Conservation (phyloP, 2,329 filamentous ascomycete genomes). For the Fusarium neocosmosporiellum region DNA sequence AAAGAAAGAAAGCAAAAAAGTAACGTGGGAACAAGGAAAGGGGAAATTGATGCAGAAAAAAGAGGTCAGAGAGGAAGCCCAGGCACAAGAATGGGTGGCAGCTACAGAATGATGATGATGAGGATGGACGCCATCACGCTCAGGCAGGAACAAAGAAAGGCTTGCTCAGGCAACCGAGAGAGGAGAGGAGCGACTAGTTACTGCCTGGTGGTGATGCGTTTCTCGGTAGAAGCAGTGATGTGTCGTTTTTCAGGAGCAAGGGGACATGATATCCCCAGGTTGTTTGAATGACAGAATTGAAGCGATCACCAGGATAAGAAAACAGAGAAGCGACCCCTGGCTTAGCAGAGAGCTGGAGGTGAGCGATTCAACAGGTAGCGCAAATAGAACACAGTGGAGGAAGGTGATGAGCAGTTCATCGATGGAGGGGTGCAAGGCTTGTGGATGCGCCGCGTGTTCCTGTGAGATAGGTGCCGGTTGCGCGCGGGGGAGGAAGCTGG, state of each 20-base stretch:
- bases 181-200: neutral
- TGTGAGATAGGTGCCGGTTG: slow-evolving; percentile 4
- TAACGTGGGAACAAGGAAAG: slow-evolving; percentile 15
- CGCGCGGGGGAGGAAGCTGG: slow-evolving; percentile 10
- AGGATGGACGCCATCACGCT: slow-evolving; percentile 7
- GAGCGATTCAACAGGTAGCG: neutral
- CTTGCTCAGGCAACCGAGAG: neutral
- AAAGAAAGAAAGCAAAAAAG: slow-evolving; percentile 16
- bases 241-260: neutral
- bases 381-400: neutral
- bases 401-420: neutral
- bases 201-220: neutral
- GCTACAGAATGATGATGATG: slow-evolving; percentile 4
- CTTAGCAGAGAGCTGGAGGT: neutral
- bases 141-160: slow-evolving; percentile 4
- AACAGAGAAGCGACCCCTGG: neutral
- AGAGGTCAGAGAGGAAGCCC: neutral
- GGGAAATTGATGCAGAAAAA: slow-evolving; percentile 19
- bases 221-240: neutral
- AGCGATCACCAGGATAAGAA: neutral
- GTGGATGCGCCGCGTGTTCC: slow-evolving; percentile 13
- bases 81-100: neutral
- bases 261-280: neutral
- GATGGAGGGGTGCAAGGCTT: slow-evolving; percentile 6
- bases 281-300: neutral